Base-by-base conservation (phyloP, 2,329 filamentous ascomycete species). In the Teratosphaeria destructans region DNA sequence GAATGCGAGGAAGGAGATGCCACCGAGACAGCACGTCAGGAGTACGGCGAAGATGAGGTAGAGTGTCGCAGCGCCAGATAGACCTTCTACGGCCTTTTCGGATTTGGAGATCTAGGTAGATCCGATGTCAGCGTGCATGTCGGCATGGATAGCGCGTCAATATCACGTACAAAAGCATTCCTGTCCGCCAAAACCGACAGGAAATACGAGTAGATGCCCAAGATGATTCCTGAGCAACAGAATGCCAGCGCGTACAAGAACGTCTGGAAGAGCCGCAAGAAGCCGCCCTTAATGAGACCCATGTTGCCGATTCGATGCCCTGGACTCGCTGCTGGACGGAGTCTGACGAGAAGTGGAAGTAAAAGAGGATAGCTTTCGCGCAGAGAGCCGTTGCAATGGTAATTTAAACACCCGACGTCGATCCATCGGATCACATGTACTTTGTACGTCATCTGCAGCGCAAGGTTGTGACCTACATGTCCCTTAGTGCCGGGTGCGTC, bases 1-100 rank as follows among this genome's bases (percentile, higher is more conserved):
- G 68, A 86, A 80, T 3, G 88, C 88, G 61, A 91, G 87, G 73
- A 93, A 79, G 4, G 81, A 78, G 62, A 88, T 81, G 32, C 90
- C 90, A 39, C 88, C 90, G 5, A 95, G 76, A 71, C 84, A 94
- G 78, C 89, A 90, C 8, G 93, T 86, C 43, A 95, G 77, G 35
- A 94, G 65, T 14, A 90, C 76, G n/a, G 85, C 88, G 57, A 87
- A 73, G 61, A 90, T 75, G 57, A 85, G 85, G 78, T 96, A 96
- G 8, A 95, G 71, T 0, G 86, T 82, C 2, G 85, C 89, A 1
- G 81, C 81, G 56, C 91, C 92, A 0, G 89, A 82, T 61, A 96
- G 85, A 63, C 89, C 90, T 69, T 73, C 72, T 34, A 74, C 69
- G 5, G 73, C 73, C 59, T 86, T 85, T 61, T 87, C 76, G 76